Evolutionary conservation across 2,329 filamentous ascomycete genomes (phyloP).

Genomic region (Colletotrichum sp.): DNA sequence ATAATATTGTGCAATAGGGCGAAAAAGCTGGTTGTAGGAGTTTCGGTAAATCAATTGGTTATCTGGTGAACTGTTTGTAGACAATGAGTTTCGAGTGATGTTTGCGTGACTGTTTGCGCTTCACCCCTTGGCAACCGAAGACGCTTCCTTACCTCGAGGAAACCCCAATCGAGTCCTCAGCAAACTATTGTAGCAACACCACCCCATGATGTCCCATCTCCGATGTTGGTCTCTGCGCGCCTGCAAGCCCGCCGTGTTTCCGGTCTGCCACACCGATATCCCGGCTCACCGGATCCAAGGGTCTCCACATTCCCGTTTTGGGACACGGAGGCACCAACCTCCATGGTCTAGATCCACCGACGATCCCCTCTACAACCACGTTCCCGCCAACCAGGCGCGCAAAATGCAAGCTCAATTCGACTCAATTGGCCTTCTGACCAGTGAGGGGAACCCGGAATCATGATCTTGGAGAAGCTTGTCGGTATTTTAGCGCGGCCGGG

Average conservation of each 20-base stretch:
- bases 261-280: background rate
- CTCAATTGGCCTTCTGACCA: background rate
- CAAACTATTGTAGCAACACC: rapidly evolving
- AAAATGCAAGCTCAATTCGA: background rate
- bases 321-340: slow-evolving; percentile 14
- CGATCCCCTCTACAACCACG: background rate
- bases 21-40: slow-evolving; percentile 7
- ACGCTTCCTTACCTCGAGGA: background rate
- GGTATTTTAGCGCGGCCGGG: background rate
- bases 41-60: slow-evolving; percentile 12
- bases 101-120: background rate
- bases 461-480: background rate
- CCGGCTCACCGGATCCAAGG: background rate
- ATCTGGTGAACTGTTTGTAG: background rate
- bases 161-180: background rate
- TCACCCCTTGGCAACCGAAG: background rate
- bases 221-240: background rate
- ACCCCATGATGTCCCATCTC: background rate
- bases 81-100: background rate
- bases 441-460: background rate
- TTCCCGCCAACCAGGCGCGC: slow-evolving; percentile 6
- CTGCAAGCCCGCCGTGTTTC: background rate
- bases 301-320: slow-evolving; percentile 13
- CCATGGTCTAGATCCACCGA: background rate
- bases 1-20: slow-evolving; percentile 20